These are phyloP conservation scores for Paulownia fortunei DNA, from an alignment of 257 asterid species.

Conservation along the genomic window DNA sequence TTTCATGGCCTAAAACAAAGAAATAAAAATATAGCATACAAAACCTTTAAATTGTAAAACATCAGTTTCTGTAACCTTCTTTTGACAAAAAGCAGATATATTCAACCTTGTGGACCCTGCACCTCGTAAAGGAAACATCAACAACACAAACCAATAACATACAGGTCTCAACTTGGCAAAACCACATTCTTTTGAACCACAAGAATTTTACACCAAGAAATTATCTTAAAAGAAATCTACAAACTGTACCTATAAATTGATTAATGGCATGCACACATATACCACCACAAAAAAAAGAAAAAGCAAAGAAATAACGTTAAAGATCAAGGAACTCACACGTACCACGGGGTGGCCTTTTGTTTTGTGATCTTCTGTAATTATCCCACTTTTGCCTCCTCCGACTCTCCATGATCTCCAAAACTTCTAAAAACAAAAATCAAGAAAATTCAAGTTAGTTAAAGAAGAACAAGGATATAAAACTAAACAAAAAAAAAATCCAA, in stretches of 20 bases:
- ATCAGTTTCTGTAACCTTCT: slow-evolving; percentile 29
- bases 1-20: slow-evolving; percentile 16
- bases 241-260: background rate
- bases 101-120: too few species aligned
- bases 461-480: background rate
- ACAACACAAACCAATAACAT: slow-evolving; percentile 23
- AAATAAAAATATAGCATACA: slow-evolving; percentile 11
- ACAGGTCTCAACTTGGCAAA: too few species aligned
- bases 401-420: slow-evolving; percentile 44
- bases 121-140: too few species aligned
- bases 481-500: background rate
- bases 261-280: background rate
- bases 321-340: slow-evolving; percentile 25
- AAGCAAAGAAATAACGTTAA: background rate
- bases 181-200: slow-evolving; percentile 21
- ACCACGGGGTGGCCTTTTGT: slow-evolving; percentile 49
- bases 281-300: background rate
- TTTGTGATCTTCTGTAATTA: slow-evolving; percentile 36
- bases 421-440: slow-evolving; percentile 3
- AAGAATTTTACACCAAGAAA: slow-evolving; percentile 23
- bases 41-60: slow-evolving; percentile 8
- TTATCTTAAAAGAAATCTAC: background rate
- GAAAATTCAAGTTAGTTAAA: background rate
- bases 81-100: too few species aligned
- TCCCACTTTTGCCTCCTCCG: slow-evolving; percentile 48